Base-by-base conservation (phyloP, 768 basidiomycete species). In the Mycena chlorophos region DNA sequence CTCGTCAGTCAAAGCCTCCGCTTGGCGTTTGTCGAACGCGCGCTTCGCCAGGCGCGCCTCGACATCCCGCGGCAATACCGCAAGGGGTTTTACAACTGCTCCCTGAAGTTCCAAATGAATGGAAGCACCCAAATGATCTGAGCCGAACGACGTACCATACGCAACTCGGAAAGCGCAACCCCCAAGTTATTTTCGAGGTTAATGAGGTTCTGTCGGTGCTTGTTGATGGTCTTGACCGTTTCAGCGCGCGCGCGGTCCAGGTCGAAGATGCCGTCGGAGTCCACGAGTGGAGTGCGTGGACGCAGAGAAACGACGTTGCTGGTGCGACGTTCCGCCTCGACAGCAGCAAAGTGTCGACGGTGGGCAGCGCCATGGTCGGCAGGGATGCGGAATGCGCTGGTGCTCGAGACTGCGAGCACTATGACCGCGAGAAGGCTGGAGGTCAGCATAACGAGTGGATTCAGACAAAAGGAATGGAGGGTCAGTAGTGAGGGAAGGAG, bases 1-100 rank as follows among this genome's bases (percentile, higher is more conserved):
- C 54, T 74, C 67, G 61, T 73, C 72, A 10, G 65, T 72, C 29
- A 72, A 63, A 3, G 67, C n/a, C 58, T 72, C 71, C 8, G 54
- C 60, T 58, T 73, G 72, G 29, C 72, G 66, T 59, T 66, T 67
- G 16, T 34, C n/a, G n/a, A 30, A 34, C 26, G 28, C 39, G n/a
- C 51, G 51, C 12, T 16, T 23, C 20, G 43, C 54, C 31, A 66
- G 37, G 20, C 56, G 37, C 13, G 57, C 54, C 30, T 60, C 22
- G 19, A 66, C 53, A 4, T 49, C 37, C 16, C 46, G 2, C 6
- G 64, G 67, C 16, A 68, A 40, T 1, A 42, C 48, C 2, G 62
- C 62, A 43, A 69, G 38, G 2, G 63, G 64, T 58, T 68, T 70
- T 59, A 75, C 69, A 45, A 64, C 57, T 3, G 66, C 68, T 52